These are phyloP conservation scores for Talaromyces sp. DNA, from an alignment of 2,329 filamentous ascomycete genomes.

Conservation along the genomic window DNA sequence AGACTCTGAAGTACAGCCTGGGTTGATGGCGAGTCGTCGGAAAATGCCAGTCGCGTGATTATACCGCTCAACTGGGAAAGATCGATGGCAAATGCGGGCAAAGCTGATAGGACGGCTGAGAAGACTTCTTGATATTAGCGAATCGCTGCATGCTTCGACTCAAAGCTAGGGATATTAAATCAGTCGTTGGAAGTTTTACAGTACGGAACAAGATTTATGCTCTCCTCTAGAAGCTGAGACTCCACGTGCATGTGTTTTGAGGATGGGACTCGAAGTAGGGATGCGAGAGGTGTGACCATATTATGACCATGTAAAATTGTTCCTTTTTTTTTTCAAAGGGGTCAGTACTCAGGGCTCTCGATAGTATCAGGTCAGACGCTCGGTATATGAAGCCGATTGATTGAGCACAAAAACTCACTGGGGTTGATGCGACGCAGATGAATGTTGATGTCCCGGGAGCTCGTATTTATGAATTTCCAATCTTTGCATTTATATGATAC, in stretches of 20 bases:
- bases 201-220: conserved; percentile 7
- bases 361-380: too few relatives aligned
- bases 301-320: not conserved
- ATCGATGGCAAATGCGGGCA: conserved; percentile 7
- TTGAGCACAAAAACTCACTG: not conserved
- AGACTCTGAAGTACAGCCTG: conserved; percentile 8
- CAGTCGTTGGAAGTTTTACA: not conserved
- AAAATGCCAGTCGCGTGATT: conserved; percentile 1
- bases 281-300: not conserved
- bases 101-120: conserved; percentile 1
- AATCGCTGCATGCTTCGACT: not conserved
- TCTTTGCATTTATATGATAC: not conserved
- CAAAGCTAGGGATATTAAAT: not conserved
- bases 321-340: not conserved
- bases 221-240: not conserved
- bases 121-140: conserved; percentile 1
- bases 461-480: conserved; percentile 9
- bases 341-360: not conserved
- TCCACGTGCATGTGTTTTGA: not conserved
- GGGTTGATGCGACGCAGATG: not conserved
- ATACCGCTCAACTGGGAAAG: not conserved
- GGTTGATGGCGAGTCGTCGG: not conserved
- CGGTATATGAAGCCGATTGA: too few relatives aligned
- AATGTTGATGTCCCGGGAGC: not conserved
- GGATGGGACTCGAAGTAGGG: not conserved